Evolutionary conservation across 352 stramenopile genomes (phyloP), one percentile per base, ranked within the genome.

Genomic region (Phytophthora chlamydospora): DNA sequence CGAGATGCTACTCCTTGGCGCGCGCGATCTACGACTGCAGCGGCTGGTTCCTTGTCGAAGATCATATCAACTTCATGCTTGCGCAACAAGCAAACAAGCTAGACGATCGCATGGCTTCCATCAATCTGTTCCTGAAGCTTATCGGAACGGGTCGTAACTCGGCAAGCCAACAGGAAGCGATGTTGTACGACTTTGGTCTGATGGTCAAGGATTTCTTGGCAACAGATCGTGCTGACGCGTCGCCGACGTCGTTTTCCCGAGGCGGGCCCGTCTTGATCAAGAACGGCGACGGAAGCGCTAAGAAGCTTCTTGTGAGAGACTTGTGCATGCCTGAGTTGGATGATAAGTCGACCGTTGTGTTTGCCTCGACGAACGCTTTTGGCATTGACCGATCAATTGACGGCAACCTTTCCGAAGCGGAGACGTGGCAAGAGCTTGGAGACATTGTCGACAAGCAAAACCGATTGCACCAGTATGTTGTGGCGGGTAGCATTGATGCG

Each of bases 41-140:
- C 21, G 80, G 85, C 0, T 96, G 87, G 87, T 90, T 90, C 53
- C 81, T 91, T 48, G 84, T 96, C 1, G 87, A 96, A 73, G 87
- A 96, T 45, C 87, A 96, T 58, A 96, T 96, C 48, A 93, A 93
- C 38, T 93, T 92, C 39, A 94, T 86, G 60, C 72, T 96, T 31
- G 85, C 85, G 5, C 83, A 90, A 57, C 85, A 96, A 38, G 85
- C 87, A 2, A 90, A 87, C 67, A 84, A 86, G 7, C 43, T 94
- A 40, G 80, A 77, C 41, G 79, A 93, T 14, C 83, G 85, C 4
- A 90, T 94, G 70, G 80, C 83, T 16, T 90, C 87, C 16, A 93
- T 96, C 52, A 89, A 87, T 35, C 56, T 96, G 29, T 91, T 96
- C 35, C 71, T 96, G 21, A 96, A 91, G 51, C 78, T 93, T 17